phyloP scores from a whole-genome alignment of 2,329 filamentous ascomycete species.

The Cadophora gregata region DNA sequence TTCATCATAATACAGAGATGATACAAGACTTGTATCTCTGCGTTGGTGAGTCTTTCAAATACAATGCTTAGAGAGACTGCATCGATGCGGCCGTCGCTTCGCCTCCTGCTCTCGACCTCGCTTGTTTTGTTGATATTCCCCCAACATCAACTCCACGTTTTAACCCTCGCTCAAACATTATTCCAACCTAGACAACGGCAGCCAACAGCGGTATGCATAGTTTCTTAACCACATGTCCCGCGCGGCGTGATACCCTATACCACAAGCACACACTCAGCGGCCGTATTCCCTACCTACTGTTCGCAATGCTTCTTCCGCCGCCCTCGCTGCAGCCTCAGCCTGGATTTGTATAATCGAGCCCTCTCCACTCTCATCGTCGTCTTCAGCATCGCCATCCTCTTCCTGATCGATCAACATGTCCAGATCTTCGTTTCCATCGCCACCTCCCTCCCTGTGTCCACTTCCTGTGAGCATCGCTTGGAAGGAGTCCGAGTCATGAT shows the following conservation, averaged over 20 bases:
- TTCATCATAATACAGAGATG: no score
- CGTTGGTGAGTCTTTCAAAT: no score
- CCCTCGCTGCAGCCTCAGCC: conserved; percentile 31
- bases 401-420: conserved; percentile 43
- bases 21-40: no score
- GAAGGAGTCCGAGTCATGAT: conserved; percentile 35
- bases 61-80: background rate
- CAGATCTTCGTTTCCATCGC: conserved; percentile 37
- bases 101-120: background rate
- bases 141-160: background rate
- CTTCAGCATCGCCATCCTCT: conserved; percentile 34
- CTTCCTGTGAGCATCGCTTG: conserved; percentile 35
- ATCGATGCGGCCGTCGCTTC: background rate
- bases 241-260: background rate
- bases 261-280: background rate
- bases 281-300: conserved; percentile 31
- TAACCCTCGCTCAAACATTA: background rate
- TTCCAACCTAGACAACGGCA: background rate
- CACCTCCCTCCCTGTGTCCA: conserved; percentile 20
- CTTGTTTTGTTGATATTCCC: conserved; percentile 1
- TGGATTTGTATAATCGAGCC: conserved; percentile 27
- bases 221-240: background rate
- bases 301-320: conserved; percentile 31
- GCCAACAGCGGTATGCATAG: background rate
- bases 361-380: conserved; percentile 22